phyloP scores from a whole-genome alignment of 371 early-diverging fungal species.

The Haplosporangium sp. region DNA sequence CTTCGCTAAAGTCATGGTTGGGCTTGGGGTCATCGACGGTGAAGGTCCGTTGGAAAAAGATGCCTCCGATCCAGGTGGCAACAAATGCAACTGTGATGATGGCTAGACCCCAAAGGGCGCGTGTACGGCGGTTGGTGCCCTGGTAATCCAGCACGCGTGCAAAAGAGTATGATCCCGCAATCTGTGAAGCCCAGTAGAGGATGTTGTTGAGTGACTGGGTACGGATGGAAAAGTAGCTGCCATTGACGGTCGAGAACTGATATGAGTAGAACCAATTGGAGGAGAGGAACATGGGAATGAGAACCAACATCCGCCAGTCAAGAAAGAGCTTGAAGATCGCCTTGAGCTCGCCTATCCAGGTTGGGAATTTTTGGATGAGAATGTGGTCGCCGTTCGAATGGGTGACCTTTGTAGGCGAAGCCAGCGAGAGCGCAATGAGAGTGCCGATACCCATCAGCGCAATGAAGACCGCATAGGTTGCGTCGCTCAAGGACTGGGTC shows the following conservation, averaged over 20 bases:
- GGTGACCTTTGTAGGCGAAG: constrained; percentile 66
- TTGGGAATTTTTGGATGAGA: constrained; percentile 58
- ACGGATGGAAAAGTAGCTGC: constrained; percentile 19
- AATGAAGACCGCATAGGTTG: constrained; percentile 71
- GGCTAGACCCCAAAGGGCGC: constrained; percentile 61
- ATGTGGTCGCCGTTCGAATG: constrained; percentile 72
- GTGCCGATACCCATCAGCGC: constrained; percentile 70
- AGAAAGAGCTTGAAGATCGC: constrained; percentile 69
- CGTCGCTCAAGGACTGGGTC: constrained; percentile 43
- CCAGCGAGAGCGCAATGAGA: constrained; percentile 59
- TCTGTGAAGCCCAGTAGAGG: constrained; percentile 77
- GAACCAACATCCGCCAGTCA: constrained; percentile 65
- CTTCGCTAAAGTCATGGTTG: constrained; percentile 25
- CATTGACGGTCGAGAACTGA: constrained; percentile 58
- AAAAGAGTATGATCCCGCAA: constrained; percentile 64
- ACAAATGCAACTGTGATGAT: constrained; percentile 61
- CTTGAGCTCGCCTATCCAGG: constrained; percentile 61
- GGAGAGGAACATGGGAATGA: constrained; percentile 73
- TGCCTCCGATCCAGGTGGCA: constrained; percentile 70
- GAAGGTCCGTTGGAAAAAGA: constrained; percentile 66
- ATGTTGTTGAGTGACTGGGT: constrained; percentile 35
- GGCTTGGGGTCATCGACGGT: constrained; percentile 31
- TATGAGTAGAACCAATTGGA: constrained; percentile 82
- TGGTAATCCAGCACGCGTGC: constrained; percentile 65
- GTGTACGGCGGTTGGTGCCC: constrained; percentile 56